These are phyloP conservation scores for Eutrema yunnanense DNA, from an alignment of 345 rosid species.

Conservation along the genomic window DNA sequence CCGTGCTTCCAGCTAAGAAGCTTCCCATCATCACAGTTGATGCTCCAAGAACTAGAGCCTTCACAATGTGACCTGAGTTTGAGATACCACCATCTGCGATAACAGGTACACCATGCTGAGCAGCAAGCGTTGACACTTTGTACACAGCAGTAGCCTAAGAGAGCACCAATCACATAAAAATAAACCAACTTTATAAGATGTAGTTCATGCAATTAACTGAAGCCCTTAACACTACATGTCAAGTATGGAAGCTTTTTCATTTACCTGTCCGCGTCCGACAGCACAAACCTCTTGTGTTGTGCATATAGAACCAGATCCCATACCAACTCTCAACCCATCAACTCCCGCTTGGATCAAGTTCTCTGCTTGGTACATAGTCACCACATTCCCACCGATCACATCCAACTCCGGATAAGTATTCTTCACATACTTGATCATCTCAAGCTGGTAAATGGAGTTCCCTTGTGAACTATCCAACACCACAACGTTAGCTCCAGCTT, in stretches of 20 bases:
- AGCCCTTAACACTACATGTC: background rate
- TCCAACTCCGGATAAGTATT: conserved; percentile 63
- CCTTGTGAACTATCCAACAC: conserved; percentile 94
- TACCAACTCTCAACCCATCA: conserved; percentile 83
- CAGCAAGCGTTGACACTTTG: conserved; percentile 77
- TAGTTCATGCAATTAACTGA: background rate
- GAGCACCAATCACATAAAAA: background rate
- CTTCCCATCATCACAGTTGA: conserved; percentile 98
- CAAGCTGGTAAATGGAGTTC: conserved; percentile 80
- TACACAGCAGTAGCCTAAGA: conserved; percentile 88
- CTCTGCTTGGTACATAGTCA: conserved; percentile 77
- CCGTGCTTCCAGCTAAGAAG: conserved; percentile 87
- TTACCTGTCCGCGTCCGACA: conserved; percentile 88
- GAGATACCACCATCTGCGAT: conserved; percentile 98
- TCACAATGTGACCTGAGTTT: conserved; percentile 87
- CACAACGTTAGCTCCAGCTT: conserved; percentile 69
- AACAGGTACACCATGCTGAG: conserved; percentile 69
- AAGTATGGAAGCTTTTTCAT: conserved; percentile 2
- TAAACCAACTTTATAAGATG: background rate
- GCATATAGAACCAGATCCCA: conserved; percentile 96
- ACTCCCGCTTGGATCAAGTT: conserved; percentile 80
- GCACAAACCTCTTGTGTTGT: conserved; percentile 98
- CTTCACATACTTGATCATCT: conserved; percentile 76
- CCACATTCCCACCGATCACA: conserved; percentile 85
- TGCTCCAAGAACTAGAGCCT: conserved; percentile 85